phyloP scores from a whole-genome alignment of 169 alveolate genomes.

The Eimeria praecox region DNA sequence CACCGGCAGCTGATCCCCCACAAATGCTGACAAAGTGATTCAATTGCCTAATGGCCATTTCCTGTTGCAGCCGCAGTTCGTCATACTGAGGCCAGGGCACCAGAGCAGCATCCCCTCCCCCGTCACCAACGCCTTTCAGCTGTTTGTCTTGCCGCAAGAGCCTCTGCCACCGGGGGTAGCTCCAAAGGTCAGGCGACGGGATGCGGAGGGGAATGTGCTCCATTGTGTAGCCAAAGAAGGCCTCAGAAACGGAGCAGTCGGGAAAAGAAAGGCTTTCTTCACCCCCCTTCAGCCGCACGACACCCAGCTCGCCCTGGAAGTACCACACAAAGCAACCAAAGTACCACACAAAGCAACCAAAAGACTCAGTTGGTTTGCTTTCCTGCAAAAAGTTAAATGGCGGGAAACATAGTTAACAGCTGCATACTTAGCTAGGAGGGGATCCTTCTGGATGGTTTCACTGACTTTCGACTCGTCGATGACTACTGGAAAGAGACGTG shows the following conservation, averaged over 20 bases:
- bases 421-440: neutral
- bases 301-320: constrained; percentile 67
- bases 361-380: too few relatives aligned
- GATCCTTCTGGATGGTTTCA: neutral
- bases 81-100: constrained; percentile 81
- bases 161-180: constrained; percentile 70
- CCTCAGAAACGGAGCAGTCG: constrained; percentile 35
- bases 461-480: constrained; percentile 62
- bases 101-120: constrained; percentile 71
- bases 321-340: neutral
- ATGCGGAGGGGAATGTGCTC: constrained; percentile 77
- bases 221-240: constrained; percentile 70
- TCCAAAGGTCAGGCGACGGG: constrained; percentile 74
- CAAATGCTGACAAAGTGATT: constrained; percentile 65
- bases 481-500: constrained; percentile 30
- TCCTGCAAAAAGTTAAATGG: neutral
- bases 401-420: neutral
- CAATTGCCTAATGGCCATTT: constrained; percentile 60
- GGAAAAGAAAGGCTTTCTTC: constrained; percentile 27
- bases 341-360: neutral
- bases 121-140: constrained; percentile 62
- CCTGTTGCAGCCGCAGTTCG: constrained; percentile 65
- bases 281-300: constrained; percentile 45
- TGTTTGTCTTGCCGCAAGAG: constrained; percentile 65
- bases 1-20: constrained; percentile 73